phyloP scores from a whole-genome alignment of 2,329 filamentous ascomycete species.

The Penicillium expansum region DNA sequence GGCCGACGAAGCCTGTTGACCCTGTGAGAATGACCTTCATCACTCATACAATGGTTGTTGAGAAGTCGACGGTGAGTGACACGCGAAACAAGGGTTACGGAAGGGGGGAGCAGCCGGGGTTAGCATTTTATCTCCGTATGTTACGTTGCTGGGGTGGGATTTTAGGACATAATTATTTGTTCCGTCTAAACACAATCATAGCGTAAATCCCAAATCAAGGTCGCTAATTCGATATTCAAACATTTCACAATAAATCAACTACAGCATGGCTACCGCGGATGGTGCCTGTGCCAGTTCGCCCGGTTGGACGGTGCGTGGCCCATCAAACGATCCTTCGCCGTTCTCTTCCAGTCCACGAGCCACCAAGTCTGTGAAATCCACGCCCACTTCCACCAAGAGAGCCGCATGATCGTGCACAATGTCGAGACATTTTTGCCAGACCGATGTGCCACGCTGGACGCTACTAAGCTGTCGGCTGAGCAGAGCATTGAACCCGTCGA shows the following conservation, averaged over 20 bases:
- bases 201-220: not conserved
- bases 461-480: constrained; percentile 82
- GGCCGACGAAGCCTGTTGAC: constrained; percentile 19
- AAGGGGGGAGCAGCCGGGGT: not conserved
- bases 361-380: constrained; percentile 84
- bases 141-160: not conserved
- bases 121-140: not conserved
- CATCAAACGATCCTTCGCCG: constrained; percentile 20
- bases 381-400: constrained; percentile 77
- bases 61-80: not conserved
- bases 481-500: constrained; percentile 84
- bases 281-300: constrained; percentile 10
- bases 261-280: not conserved
- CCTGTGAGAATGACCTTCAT: constrained; percentile 23
- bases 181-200: not conserved
- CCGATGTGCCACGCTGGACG: constrained; percentile 69
- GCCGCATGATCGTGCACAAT: constrained; percentile 76
- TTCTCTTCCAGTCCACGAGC: constrained; percentile 52
- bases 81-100: not conserved
- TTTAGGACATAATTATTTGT: not conserved
- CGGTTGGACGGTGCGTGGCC: constrained; percentile 17
- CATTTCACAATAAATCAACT: not conserved
- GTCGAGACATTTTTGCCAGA: constrained; percentile 81
- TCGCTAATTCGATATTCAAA: not conserved
- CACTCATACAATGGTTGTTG: constrained; percentile 1